These are phyloP conservation scores for Paxillus rubicundulus DNA, from an alignment of 768 basidiomycete species.

Conservation along the genomic window DNA sequence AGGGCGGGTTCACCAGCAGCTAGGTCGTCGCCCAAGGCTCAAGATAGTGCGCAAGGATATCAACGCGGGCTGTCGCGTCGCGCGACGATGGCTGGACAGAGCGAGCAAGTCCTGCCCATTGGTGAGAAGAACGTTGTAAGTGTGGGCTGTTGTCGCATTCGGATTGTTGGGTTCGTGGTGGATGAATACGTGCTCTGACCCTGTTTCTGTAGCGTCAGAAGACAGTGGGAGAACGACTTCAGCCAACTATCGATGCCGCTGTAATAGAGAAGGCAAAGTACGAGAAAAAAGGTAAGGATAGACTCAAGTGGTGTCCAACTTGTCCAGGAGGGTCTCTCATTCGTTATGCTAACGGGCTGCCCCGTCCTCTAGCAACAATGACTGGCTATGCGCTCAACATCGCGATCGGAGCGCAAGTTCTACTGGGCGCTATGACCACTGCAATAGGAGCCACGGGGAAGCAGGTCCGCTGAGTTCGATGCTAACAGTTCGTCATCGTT, in stretches of 20 bases:
- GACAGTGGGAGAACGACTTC: constrained; percentile 46
- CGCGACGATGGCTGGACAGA: neutral
- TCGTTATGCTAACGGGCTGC: too few species aligned
- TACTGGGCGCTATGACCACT: constrained; percentile 28
- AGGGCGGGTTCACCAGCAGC: neutral
- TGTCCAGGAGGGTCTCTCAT: neutral
- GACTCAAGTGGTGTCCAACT: neutral
- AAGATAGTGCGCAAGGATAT: neutral
- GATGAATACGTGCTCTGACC: neutral
- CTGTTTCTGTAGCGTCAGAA: neutral
- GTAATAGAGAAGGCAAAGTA: constrained; percentile 42
- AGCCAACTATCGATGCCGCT: constrained; percentile 48
- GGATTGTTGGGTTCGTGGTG: neutral
- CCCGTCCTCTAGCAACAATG: constrained; percentile 8
- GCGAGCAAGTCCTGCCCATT: neutral
- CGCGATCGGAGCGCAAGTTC: constrained; percentile 27
- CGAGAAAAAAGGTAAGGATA: constrained; percentile 37
- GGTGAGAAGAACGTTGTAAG: neutral
- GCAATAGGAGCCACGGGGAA: constrained; percentile 25
- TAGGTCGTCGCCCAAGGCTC: too few species aligned
- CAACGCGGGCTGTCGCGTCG: neutral
- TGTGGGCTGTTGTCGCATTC: neutral
- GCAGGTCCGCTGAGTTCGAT: constrained; percentile 5
- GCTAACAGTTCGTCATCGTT: neutral
- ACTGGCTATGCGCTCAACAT: constrained; percentile 17